phyloP scores from a whole-genome alignment of 805 yeast genomes.

The Lachancea cidri region DNA sequence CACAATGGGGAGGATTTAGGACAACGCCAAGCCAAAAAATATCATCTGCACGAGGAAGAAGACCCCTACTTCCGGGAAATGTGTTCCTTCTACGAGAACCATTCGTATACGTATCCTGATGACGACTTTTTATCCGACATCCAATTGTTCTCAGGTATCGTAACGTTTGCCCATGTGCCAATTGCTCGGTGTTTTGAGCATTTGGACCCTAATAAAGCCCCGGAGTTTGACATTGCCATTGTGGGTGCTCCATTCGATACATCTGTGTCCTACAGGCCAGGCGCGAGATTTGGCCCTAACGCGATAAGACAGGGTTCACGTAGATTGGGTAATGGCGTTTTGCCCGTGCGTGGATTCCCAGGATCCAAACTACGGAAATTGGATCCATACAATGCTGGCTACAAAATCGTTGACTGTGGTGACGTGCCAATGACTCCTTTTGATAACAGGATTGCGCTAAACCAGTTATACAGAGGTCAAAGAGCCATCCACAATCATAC shows the following conservation, averaged over 20 bases:
- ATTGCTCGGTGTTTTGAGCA: constrained; percentile 13
- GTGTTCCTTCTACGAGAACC: constrained; percentile 14
- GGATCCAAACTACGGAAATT: constrained; percentile 34
- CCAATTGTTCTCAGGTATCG: constrained; percentile 13
- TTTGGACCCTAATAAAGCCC: constrained; percentile 5
- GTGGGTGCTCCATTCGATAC: constrained; percentile 59
- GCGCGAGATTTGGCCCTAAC: constrained; percentile 57
- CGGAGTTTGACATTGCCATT: constrained; percentile 45
- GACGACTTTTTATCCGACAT: constrained; percentile 13
- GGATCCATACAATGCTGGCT: constrained; percentile 41
- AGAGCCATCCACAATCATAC: constrained; percentile 42
- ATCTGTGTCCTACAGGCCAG: constrained; percentile 51
- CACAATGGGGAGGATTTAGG: constrained; percentile 4
- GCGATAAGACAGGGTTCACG: constrained; percentile 44
- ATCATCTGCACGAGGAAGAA: constrained; percentile 8
- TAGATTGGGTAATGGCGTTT: constrained; percentile 40
- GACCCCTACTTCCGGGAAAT: constrained; percentile 13
- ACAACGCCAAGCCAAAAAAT: neutral
- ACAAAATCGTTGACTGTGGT: constrained; percentile 50
- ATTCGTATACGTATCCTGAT: constrained; percentile 9
- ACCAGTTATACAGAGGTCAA: constrained; percentile 51
- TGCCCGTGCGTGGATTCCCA: constrained; percentile 37
- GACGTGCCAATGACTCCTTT: constrained; percentile 59
- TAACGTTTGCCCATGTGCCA: constrained; percentile 15
- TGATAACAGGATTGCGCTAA: constrained; percentile 50